phyloP scores from a whole-genome alignment of 2,329 filamentous ascomycete genomes.

The Ascochyta koolunga region DNA sequence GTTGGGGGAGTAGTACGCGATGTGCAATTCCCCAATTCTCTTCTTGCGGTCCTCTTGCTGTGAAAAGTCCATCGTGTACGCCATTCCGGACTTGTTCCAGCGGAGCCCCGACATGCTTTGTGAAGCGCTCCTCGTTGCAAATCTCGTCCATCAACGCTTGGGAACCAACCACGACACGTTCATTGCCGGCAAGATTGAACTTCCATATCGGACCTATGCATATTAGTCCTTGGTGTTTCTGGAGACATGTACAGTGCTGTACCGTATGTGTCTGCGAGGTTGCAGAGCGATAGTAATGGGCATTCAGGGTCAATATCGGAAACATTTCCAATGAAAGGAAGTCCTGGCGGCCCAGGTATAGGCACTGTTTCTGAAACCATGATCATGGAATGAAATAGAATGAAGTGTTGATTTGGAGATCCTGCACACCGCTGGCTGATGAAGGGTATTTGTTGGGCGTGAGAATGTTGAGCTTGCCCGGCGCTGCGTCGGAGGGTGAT shows the following conservation, averaged over 20 bases:
- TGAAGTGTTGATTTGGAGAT: constrained; percentile 32
- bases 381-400: constrained; percentile 9
- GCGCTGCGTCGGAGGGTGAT: constrained; percentile 7
- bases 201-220: constrained; percentile 42
- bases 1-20: constrained; percentile 69
- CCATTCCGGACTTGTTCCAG: constrained; percentile 46
- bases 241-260: constrained; percentile 12
- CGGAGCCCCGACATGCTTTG: constrained; percentile 37
- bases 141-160: constrained; percentile 49
- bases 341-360: constrained; percentile 68
- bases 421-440: not conserved
- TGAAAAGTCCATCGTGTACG: constrained; percentile 51
- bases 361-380: constrained; percentile 39
- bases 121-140: constrained; percentile 47
- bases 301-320: constrained; percentile 66
- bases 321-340: constrained; percentile 71
- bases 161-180: constrained; percentile 39
- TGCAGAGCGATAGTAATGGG: constrained; percentile 60
- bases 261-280: constrained; percentile 71
- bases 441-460: not conserved
- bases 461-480: not conserved
- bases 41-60: constrained; percentile 47
- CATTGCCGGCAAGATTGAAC: constrained; percentile 33
- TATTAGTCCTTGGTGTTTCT: not conserved
- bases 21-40: constrained; percentile 64